Evolutionary conservation across 495 filamentous ascomycete genomes (phyloP), one percentile per base, ranked within the genome.

Genomic region (Daldinia childiae): DNA sequence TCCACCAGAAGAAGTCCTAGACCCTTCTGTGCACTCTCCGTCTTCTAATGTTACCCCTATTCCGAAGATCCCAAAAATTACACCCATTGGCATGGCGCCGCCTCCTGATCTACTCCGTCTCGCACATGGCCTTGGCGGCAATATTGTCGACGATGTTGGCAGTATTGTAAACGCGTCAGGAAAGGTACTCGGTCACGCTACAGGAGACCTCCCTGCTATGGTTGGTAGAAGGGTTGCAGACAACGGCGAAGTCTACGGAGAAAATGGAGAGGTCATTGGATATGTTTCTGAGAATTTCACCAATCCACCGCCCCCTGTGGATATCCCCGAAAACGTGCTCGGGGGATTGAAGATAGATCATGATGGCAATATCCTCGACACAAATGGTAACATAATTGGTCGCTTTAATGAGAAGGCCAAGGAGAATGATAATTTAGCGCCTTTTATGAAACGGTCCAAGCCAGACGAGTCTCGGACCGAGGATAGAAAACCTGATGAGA

Each of bases 131-230:
- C 79, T 95, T 85, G 65, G 89, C 87, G 78, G 90, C 86, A 69
- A 92, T 90, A 79, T 91, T 86, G 79, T 92, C 85, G 68, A 95
- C 84, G 69, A 90, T 84, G 74, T 90, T 84, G 69, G 92, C 81
- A 80, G 92, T 89, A 85, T 97, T 86, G 83, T 97, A 90, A 79
- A 98, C 43, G 71, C 69, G 32, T 79, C 81, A 0, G 81, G 81
- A 3, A 79, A 80, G 58, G 79, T 85, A 6, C 78, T 84, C 0
- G 83, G 82, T 6, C 82, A 78, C 48, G 81, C 78, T 0, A 81
- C 74, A 3, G 83, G 83, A 6, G 83, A 85, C 61, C 74, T 85
- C 11, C 82, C 83, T 14, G 74, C 80, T 17, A 84, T 85, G 70
- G 77, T 84, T 1, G 83, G 83, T 7, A 74, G 76, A 36, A 71